A percentile compares a stretch with the other conserved stretches of the same genome.
These are phyloP conservation scores for Exophiala lecanii-corni DNA, from an alignment of 2,329 filamentous ascomycete genomes.

Conservation along the genomic window DNA sequence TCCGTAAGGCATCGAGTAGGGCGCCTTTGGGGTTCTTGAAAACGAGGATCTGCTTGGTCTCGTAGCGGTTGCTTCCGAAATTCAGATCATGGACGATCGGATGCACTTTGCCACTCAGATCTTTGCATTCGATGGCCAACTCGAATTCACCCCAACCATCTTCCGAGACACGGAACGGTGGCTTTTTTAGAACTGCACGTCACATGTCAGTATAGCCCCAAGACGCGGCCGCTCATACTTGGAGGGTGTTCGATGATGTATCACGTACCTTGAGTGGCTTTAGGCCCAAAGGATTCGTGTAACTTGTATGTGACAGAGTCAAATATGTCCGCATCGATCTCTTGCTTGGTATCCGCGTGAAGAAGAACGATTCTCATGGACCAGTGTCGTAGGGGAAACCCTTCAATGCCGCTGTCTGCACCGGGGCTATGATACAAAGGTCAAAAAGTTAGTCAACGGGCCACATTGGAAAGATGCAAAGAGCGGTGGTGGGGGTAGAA, in stretches of 20 bases:
- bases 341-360: slow-evolving; percentile 55
- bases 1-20: slow-evolving; percentile 72
- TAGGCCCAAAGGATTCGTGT: slow-evolving; percentile 88
- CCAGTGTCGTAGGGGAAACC: slow-evolving; percentile 91
- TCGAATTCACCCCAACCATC: slow-evolving; percentile 99
- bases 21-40: slow-evolving; percentile 75
- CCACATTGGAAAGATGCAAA: too few relatives aligned
- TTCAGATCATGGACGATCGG: slow-evolving; percentile 83
- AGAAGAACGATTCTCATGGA: slow-evolving; percentile 78
- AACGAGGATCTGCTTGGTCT: slow-evolving; percentile 70
- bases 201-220: too few relatives aligned
- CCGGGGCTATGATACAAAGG: slow-evolving; percentile 49
- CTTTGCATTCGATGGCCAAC: slow-evolving; percentile 78
- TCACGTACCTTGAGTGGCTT: slow-evolving; percentile 69
- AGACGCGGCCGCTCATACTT: too few relatives aligned
- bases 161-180: slow-evolving; percentile 85
- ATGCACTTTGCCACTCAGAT: slow-evolving; percentile 76
- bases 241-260: too few relatives aligned
- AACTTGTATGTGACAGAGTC: slow-evolving; percentile 90
- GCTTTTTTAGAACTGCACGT: slow-evolving; percentile 65
- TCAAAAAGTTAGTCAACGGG: too few relatives aligned
- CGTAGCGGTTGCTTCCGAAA: slow-evolving; percentile 77
- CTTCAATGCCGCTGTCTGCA: slow-evolving; percentile 75
- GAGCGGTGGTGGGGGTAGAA: not conserved
- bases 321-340: slow-evolving; percentile 82